Conservation (phyloP, 2,329 filamentous ascomycete genomes). For the Gnomoniopsis sp. region DNA sequence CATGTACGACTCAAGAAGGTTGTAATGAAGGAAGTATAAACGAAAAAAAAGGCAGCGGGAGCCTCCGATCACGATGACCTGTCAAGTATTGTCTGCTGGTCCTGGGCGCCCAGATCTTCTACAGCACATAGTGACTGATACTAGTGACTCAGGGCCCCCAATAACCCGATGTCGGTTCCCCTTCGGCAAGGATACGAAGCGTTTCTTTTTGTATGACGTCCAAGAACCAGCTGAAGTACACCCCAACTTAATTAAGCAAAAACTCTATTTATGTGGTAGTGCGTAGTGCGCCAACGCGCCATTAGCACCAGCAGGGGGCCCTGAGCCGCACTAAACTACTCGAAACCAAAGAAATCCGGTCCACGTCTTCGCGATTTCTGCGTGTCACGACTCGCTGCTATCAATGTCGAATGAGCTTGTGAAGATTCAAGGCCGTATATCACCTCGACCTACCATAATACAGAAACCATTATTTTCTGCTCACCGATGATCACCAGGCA, state of each 20-base stretch:
- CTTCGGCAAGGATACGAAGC: background rate
- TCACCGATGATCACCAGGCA: too few species aligned
- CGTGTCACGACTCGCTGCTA: slow-evolving; percentile 8
- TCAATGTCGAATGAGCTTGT: background rate
- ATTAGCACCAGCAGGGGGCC: background rate
- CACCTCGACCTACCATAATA: background rate
- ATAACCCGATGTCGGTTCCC: background rate
- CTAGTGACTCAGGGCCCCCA: background rate
- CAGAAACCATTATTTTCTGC: too few species aligned
- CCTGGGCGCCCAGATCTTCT: too few species aligned
- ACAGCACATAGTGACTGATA: background rate
- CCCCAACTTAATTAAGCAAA: background rate
- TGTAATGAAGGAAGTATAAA: background rate
- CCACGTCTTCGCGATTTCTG: background rate
- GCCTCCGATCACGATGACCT: too few species aligned
- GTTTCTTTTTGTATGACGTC: background rate
- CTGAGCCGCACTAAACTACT: background rate
- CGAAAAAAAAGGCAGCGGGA: too few species aligned
- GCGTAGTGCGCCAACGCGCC: background rate
- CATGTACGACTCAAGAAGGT: background rate
- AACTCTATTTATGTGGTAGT: background rate
- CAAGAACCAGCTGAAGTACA: background rate
- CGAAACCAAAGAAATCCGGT: too few species aligned
- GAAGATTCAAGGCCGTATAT: background rate
- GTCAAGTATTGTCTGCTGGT: background rate